These are phyloP conservation scores for Hemileia vastatrix DNA, from an alignment of 1,284 basidiomycete genomes.

Conservation along the genomic window DNA sequence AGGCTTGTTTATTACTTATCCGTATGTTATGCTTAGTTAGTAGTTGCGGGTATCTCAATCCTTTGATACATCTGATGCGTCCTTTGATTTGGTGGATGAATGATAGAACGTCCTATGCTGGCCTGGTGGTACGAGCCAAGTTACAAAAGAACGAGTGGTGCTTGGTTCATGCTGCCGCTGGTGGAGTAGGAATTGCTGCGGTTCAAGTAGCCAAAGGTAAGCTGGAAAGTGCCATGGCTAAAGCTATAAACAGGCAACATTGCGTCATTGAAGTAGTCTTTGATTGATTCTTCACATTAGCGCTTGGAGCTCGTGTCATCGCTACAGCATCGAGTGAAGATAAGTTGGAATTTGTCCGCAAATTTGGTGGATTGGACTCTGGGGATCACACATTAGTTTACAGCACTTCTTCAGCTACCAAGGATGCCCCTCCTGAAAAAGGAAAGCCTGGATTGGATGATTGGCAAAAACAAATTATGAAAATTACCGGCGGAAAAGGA, in stretches of 20 bases:
- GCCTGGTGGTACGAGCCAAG: slow-evolving; percentile 69
- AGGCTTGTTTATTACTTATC: slow-evolving; percentile 33
- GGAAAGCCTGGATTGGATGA: slow-evolving; percentile 34
- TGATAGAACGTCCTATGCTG: slow-evolving; percentile 65
- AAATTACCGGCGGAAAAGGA: slow-evolving; percentile 65
- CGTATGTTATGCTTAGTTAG: slow-evolving; percentile 13
- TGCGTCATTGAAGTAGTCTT: slow-evolving; percentile 19
- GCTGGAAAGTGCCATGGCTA: slow-evolving; percentile 8
- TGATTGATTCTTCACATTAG: slow-evolving; percentile 3
- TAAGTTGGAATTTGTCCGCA: slow-evolving; percentile 47
- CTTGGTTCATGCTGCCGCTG: slow-evolving; percentile 54
- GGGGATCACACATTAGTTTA: slow-evolving; percentile 44
- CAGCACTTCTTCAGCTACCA: slow-evolving; percentile 30
- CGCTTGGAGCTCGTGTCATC: slow-evolving; percentile 46
- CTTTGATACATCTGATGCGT: too few relatives aligned
- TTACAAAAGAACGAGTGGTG: slow-evolving; percentile 59
- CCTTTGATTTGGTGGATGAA: neutral
- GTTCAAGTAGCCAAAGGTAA: slow-evolving; percentile 71
- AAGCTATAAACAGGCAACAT: neutral
- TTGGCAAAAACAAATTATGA: slow-evolving; percentile 50
- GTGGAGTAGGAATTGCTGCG: slow-evolving; percentile 83
- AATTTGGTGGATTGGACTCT: slow-evolving; percentile 44
- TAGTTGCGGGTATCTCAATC: too few relatives aligned
- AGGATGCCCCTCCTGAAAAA: slow-evolving; percentile 23
- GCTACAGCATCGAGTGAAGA: slow-evolving; percentile 44